Base-by-base conservation (phyloP, 345 rosid species). In the Gossypium rotundifolium region DNA sequence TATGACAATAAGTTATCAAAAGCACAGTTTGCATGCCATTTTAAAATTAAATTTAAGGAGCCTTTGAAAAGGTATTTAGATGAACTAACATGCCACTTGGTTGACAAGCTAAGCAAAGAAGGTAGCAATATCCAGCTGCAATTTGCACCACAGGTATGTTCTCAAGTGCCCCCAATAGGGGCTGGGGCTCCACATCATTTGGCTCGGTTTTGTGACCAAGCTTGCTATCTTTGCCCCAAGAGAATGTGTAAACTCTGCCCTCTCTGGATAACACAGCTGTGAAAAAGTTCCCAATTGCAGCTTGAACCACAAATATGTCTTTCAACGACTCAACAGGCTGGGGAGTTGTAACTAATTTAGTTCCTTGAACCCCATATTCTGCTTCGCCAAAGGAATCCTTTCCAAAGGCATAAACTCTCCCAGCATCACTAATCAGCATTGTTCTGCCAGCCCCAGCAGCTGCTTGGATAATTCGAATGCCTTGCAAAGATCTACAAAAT, bases 41-140 rank as follows among this genome's bases (percentile, higher is more conserved):
- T 52, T 29, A 51, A 52, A 70, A 52, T 27, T 70, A 29, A 68
- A 25, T 49, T 68, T 51, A 27, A 51, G 20, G 25, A n/a, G 48
- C 9, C 66, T 22, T 40, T 42, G 54, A 2, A 69, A 71, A 38
- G 65, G 40, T 11, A 53, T 65, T 57, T 29, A 68, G 58, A 65
- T 79, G 72, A 78, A 87, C 98, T 95, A 81, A 95, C 99, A 93
- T 90, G 77, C 99, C 99, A 75, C 82, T 85, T 2, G 98, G 97
- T 79, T 95, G 90, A 78, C 87, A 95, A 70, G 97, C 94, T 70
- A 93, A 79, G 71, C 97, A 96, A 83, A 95, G 99, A 55, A 95
- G 97, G 79, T 88, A 95, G 85, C 99, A 95, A 74, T 82, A 90
- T 75, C 99, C 99, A 22, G 99, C 97, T 0, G 98, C 88, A 75